phyloP scores from a whole-genome alignment of 164 flowering plant species.

The Tetracentron sinense region DNA sequence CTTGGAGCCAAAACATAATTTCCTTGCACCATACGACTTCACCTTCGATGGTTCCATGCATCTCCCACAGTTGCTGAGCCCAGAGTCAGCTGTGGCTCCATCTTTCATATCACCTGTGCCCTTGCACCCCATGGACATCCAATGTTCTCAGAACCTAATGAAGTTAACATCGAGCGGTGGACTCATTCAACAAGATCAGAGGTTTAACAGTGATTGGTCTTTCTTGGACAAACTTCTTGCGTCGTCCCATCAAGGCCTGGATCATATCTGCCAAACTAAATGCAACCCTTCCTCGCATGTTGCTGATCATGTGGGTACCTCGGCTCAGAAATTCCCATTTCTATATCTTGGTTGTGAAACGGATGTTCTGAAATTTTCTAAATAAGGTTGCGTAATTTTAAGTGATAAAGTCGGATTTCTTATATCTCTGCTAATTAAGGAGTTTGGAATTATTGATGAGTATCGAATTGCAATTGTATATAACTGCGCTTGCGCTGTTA shows the following conservation, averaged over 20 bases:
- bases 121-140: conserved; percentile 35
- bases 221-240: conserved; percentile 81
- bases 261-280: conserved; percentile 26
- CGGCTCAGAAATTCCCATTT: conserved; percentile 41
- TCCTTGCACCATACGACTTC: conserved; percentile 21
- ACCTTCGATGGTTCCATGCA: conserved; percentile 51
- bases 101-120: conserved; percentile 23
- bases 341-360: conserved; percentile 40
- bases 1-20: conserved; percentile 25
- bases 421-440: neutral
- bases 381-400: conserved; percentile 17
- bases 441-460: neutral
- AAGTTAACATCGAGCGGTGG: conserved; percentile 26
- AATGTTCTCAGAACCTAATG: conserved; percentile 44
- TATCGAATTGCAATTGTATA: no score
- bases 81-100: conserved; percentile 35
- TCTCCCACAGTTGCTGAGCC: conserved; percentile 56
- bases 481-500: no score
- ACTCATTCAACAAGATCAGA: conserved; percentile 22
- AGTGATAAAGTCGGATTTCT: neutral
- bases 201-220: conserved; percentile 54
- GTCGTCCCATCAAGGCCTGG: conserved; percentile 38
- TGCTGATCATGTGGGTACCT: conserved; percentile 18
- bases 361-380: conserved; percentile 42
- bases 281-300: conserved; percentile 20